Percentiles rank a stretch among this genome's conserved stretches.
phyloP scores from a whole-genome alignment of 2,329 filamentous ascomycete species.

The Trichophyton equinum region DNA sequence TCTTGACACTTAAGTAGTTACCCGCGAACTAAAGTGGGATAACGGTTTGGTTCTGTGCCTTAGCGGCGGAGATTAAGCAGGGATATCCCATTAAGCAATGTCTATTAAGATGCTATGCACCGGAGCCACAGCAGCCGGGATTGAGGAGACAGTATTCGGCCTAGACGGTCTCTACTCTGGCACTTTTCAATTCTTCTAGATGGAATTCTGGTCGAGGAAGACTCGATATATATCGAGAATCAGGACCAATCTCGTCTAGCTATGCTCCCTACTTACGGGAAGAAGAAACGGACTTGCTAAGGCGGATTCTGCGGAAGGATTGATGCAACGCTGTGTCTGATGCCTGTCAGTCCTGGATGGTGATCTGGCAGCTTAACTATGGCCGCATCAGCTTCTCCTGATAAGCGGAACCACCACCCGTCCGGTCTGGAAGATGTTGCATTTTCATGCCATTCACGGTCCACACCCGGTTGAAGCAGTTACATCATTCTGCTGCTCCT shows the following conservation, averaged over 20 bases:
- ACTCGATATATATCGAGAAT: background rate
- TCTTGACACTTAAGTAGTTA: background rate
- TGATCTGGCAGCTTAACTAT: slow-evolving; percentile 1
- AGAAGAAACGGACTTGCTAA: background rate
- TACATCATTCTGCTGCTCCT: background rate
- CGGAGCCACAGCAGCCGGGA: background rate
- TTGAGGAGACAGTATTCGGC: background rate
- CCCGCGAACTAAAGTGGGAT: background rate
- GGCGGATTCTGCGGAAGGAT: background rate
- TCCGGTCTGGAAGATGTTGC: background rate
- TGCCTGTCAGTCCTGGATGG: background rate
- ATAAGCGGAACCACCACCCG: background rate
- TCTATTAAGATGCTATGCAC: background rate
- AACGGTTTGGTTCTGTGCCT: background rate
- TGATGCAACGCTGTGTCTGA: slow-evolving; percentile 1
- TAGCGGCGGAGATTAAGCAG: background rate
- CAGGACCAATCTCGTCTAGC: background rate
- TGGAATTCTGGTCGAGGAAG: too few species aligned
- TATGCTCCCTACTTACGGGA: background rate
- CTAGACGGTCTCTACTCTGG: background rate
- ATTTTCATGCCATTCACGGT: background rate
- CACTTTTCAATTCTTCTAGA: too few species aligned
- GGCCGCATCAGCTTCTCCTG: background rate
- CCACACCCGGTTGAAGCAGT: background rate
- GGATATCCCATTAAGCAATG: background rate